phyloP scores from a whole-genome alignment of 1,139 yeast species.

The Kurtzmaniella quercitrusa region DNA sequence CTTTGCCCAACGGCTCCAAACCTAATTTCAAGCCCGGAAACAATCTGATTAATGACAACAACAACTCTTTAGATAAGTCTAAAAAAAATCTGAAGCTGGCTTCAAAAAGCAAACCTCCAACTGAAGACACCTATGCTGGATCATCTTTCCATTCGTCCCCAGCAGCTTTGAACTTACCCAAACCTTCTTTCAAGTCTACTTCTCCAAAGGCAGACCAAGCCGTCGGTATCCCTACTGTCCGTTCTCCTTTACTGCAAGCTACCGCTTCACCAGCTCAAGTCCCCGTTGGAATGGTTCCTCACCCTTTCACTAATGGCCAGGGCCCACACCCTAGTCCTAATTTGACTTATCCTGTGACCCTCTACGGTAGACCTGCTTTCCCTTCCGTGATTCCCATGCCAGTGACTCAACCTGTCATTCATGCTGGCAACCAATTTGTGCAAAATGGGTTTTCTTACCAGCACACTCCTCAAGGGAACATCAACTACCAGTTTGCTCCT shows the following conservation, averaged over 20 bases:
- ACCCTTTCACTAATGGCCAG: constrained; percentile 10
- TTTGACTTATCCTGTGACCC: constrained; percentile 8
- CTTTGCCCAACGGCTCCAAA: constrained; percentile 18
- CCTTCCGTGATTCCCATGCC: constrained; percentile 5
- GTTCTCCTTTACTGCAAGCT: constrained; percentile 6
- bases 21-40: constrained; percentile 14
- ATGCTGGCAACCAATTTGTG: constrained; percentile 10
- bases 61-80: constrained; percentile 10
- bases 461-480: constrained; percentile 29
- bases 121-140: constrained; percentile 48
- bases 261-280: constrained; percentile 4
- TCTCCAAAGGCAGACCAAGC: constrained; percentile 20
- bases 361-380: constrained; percentile 7
- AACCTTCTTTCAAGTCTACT: constrained; percentile 43
- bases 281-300: constrained; percentile 6
- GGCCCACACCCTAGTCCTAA: constrained; percentile 7
- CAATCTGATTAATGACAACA: constrained; percentile 8
- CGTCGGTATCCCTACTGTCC: constrained; percentile 8
- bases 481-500: constrained; percentile 15
- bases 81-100: constrained; percentile 15
- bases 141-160: constrained; percentile 58
- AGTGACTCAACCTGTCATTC: constrained; percentile 4
- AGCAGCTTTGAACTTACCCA: constrained; percentile 52
- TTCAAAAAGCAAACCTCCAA: constrained; percentile 7
- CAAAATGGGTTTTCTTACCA: constrained; percentile 29